Conservation (phyloP, 139 green algal species). For the Picochlorum sp. region DNA sequence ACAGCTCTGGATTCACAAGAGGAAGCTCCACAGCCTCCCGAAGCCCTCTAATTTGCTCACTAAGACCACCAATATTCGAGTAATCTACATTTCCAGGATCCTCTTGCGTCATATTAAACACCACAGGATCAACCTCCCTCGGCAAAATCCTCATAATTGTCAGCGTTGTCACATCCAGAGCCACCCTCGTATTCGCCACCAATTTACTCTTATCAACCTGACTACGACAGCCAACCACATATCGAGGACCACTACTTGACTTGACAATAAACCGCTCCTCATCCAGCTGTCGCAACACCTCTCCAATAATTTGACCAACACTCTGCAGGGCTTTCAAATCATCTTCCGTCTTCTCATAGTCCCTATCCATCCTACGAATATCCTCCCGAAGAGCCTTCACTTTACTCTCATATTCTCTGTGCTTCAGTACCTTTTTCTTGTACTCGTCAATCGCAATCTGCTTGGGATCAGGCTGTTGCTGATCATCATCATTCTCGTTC, state of each 20-base stretch:
- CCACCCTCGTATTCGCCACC: slow-evolving; percentile 80
- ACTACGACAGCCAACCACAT: slow-evolving; percentile 92
- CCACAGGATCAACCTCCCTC: slow-evolving; percentile 96
- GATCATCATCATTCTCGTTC: too few species aligned
- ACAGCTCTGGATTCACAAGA: slow-evolving; percentile 99
- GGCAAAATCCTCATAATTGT: slow-evolving; percentile 97
- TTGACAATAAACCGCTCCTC: slow-evolving; percentile 99
- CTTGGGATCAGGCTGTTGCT: neutral
- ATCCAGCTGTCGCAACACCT: slow-evolving; percentile 96
- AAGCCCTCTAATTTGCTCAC: slow-evolving; percentile 83
- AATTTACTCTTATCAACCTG: slow-evolving; percentile 97
- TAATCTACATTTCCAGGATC: slow-evolving; percentile 97
- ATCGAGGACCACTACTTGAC: slow-evolving; percentile 91
- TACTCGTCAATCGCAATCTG: slow-evolving; percentile 37
- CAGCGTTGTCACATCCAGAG: slow-evolving; percentile 98
- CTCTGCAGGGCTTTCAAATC: slow-evolving; percentile 97
- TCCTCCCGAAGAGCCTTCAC: slow-evolving; percentile 56
- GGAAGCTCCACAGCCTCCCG: slow-evolving; percentile 96
- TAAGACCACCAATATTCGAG: slow-evolving; percentile 86
- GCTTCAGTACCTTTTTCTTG: slow-evolving; percentile 45
- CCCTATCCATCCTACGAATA: slow-evolving; percentile 74
- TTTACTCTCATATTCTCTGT: slow-evolving; percentile 44
- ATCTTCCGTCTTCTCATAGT: slow-evolving; percentile 99
- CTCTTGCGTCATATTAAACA: slow-evolving; percentile 98
- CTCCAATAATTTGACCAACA: slow-evolving; percentile 98